phyloP scores from a whole-genome alignment of 2,329 filamentous ascomycete species.

The Fusarium nodosum region DNA sequence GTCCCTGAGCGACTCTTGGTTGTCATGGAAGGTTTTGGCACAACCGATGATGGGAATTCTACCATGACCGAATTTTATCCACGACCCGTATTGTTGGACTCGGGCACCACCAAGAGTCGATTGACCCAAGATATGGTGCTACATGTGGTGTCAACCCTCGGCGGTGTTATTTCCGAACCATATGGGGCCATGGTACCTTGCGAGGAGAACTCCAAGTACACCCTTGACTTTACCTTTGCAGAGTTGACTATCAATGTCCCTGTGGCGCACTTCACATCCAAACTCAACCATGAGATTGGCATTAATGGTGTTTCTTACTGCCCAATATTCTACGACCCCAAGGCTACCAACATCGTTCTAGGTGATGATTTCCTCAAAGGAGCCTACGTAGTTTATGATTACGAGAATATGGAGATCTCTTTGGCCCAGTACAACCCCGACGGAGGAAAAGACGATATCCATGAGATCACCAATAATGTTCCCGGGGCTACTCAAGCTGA shows the following conservation, averaged over 20 bases:
- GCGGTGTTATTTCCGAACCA: not conserved
- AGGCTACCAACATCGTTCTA: not conserved
- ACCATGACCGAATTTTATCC: not conserved
- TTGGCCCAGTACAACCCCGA: not conserved
- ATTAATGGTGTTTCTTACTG: not conserved
- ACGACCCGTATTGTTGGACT: not conserved
- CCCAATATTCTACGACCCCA: not conserved
- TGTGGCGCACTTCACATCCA: not conserved
- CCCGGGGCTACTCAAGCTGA: not conserved
- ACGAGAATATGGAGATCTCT: not conserved
- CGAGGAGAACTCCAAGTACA: not conserved
- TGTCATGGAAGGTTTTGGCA: not conserved
- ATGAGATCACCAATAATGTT: not conserved
- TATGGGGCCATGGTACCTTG: not conserved
- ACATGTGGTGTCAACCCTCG: not conserved
- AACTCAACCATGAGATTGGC: not conserved
- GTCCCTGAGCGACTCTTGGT: not conserved
- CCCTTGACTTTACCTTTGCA: not conserved
- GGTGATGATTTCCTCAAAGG: not conserved
- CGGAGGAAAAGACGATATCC: not conserved
- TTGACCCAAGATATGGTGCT: not conserved
- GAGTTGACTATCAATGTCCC: not conserved
- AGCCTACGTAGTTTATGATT: not conserved
- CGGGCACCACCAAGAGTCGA: not conserved
- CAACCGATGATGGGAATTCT: not conserved